Base-by-base conservation (phyloP, 257 asterid species). In the Hygrophila difformis region DNA sequence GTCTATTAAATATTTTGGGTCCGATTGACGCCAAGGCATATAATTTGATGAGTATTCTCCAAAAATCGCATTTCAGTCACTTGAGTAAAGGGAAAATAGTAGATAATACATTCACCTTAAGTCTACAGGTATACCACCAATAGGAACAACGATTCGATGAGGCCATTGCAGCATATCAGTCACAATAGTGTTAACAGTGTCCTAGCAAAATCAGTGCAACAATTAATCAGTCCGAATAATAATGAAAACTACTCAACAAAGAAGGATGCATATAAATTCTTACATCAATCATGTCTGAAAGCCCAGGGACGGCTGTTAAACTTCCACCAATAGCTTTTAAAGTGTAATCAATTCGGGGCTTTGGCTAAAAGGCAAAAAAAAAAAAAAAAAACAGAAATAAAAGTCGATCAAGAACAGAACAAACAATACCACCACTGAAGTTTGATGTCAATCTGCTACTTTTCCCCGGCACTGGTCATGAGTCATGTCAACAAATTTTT, bases 241-340 rank as follows among this genome's bases (percentile, higher is more conserved):
- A 39, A 14, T 37, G 49, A 43, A 45, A 37, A 41, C 15, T 10
- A 38, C 18, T 53, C 21, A 37, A 49, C 20, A 31, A 54, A 34
- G 40, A 35, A 33, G 28, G 35, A 41, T 13, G 35, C 44, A 42
- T 20, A 33, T 34, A 54, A 36, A 51, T 23, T 53, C 98, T 70
- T 70, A 91, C 98, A 68, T 85, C 94, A 39, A 91, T 91, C 98
- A 91, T 86, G 67, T 86, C 98, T 2, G 94, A 82, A 51, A 91
- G 48, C 60, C 96, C 98, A 61, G 96, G 98, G 70, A 91, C 35
- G 22, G 96, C 98, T 15, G 96, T 82, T 71, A 91, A 58, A 74
- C 98, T 91, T 59, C 98, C 98, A 56, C 98, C 98, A 51, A 86
- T 76, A 37, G 98, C 98, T 71, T 91, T 91, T 72, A 91, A 55